A percentile compares a stretch with the other conserved stretches of the same genome.
These are phyloP conservation scores for Stylonectria norvegica DNA, from an alignment of 2,329 filamentous ascomycete genomes.

Conservation along the genomic window DNA sequence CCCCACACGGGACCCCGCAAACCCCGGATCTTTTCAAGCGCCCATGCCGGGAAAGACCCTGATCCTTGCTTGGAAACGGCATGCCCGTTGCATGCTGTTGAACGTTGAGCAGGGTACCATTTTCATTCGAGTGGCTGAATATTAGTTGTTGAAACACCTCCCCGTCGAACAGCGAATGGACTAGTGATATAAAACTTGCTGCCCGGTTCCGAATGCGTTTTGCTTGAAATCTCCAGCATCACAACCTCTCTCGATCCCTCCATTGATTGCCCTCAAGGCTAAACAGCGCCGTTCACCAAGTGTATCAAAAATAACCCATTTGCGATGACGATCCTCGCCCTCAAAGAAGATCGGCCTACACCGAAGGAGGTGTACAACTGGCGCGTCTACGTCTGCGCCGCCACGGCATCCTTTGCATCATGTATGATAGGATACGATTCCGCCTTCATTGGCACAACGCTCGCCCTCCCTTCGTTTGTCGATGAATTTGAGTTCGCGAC, in stretches of 20 bases:
- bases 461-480: constrained; percentile 66
- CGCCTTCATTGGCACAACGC: constrained; percentile 75
- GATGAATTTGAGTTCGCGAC: constrained; percentile 62
- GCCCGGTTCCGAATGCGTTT: no score
- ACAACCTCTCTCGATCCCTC: constrained; percentile 1
- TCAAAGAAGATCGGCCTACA: constrained; percentile 56
- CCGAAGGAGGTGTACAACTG: constrained; percentile 58
- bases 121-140: no score
- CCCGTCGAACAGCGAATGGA: no score
- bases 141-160: no score
- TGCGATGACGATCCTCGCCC: constrained; percentile 46
- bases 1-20: constrained; percentile 28
- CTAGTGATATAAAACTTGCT: no score
- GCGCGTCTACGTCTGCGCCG: constrained; percentile 54
- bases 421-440: constrained; percentile 63
- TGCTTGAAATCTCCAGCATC: no score
- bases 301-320: no score
- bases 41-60: constrained; percentile 16
- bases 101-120: no score
- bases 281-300: no score
- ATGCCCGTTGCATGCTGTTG: neutral
- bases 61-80: constrained; percentile 1
- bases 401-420: constrained; percentile 53
- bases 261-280: neutral
- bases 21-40: constrained; percentile 26